phyloP scores from a whole-genome alignment of 306 rosid genomes.

The Cucurbita ficifolia region DNA sequence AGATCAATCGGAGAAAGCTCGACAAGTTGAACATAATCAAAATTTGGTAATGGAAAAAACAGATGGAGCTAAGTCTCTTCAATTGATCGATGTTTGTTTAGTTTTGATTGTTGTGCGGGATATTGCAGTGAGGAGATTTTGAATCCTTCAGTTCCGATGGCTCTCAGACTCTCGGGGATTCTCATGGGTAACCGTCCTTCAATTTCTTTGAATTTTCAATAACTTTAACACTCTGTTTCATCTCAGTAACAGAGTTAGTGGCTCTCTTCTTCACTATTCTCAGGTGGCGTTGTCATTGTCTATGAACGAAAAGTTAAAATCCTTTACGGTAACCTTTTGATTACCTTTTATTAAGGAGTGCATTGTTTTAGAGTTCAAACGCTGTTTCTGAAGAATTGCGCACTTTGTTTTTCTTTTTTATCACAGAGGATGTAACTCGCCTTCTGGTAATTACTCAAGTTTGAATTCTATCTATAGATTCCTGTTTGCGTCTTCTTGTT shows the following conservation, averaged over 20 bases:
- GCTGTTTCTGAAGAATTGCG: neutral
- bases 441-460: conserved; percentile 38
- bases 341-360: neutral
- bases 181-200: conserved; percentile 60
- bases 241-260: neutral
- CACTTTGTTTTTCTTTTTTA: neutral
- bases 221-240: neutral
- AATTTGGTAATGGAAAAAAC: conserved; percentile 38
- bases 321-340: conserved; percentile 33
- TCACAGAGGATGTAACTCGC: conserved; percentile 75
- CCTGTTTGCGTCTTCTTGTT: neutral
- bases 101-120: neutral
- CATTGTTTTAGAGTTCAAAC: neutral
- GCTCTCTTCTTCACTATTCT: conserved; percentile 4
- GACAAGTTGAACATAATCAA: conserved; percentile 48
- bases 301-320: conserved; percentile 81
- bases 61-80: neutral
- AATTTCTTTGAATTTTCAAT: neutral
- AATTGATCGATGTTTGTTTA: neutral
- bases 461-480: neutral
- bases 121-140: conserved; percentile 64
- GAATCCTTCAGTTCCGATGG: conserved; percentile 85
- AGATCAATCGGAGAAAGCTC: conserved; percentile 60
- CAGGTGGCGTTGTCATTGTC: conserved; percentile 90
- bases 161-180: conserved; percentile 86